Conservation (phyloP, 2,329 filamentous ascomycete genomes). For the Arthrobotrys megalospora region DNA sequence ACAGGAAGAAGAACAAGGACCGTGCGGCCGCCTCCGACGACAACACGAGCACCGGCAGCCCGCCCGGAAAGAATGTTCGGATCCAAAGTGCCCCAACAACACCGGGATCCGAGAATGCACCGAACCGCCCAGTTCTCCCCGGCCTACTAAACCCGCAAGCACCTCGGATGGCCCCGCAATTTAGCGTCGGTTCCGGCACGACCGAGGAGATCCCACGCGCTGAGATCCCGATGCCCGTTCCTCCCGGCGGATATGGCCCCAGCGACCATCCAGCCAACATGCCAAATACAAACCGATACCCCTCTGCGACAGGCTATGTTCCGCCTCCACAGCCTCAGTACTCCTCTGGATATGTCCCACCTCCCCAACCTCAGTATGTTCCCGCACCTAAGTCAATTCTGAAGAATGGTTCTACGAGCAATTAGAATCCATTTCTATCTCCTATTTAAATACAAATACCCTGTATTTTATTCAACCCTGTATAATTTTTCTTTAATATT, state of each 20-base stretch:
- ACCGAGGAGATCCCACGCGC: constrained; percentile 58
- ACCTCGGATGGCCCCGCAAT: constrained; percentile 56
- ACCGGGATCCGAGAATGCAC: constrained; percentile 44
- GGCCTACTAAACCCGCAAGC: constrained; percentile 42
- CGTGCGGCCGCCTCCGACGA: constrained; percentile 26
- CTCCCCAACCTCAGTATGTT: constrained; percentile 60
- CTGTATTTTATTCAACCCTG: constrained; percentile 29
- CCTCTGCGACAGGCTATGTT: constrained; percentile 54
- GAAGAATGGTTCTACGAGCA: constrained; percentile 57
- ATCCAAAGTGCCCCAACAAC: constrained; percentile 60
- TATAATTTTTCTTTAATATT: constrained; percentile 9
- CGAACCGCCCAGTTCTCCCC: constrained; percentile 36
- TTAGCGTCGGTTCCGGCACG: constrained; percentile 46
- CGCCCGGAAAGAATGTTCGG: constrained; percentile 52
- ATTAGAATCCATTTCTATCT: constrained; percentile 34
- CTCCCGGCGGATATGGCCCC: constrained; percentile 56
- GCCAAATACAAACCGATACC: constrained; percentile 40
- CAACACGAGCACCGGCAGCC: constrained; percentile 44
- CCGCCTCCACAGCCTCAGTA: constrained; percentile 43
- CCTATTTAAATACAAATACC: constrained; percentile 12
- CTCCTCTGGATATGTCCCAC: constrained; percentile 44
- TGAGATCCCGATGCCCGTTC: constrained; percentile 60
- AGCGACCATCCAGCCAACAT: constrained; percentile 21
- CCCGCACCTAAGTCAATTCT: constrained; percentile 60
- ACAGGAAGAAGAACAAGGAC: constrained; percentile 52